Evolutionary conservation across 2,329 filamentous ascomycete genomes (phyloP).

Genomic region (Penicillium sp.): DNA sequence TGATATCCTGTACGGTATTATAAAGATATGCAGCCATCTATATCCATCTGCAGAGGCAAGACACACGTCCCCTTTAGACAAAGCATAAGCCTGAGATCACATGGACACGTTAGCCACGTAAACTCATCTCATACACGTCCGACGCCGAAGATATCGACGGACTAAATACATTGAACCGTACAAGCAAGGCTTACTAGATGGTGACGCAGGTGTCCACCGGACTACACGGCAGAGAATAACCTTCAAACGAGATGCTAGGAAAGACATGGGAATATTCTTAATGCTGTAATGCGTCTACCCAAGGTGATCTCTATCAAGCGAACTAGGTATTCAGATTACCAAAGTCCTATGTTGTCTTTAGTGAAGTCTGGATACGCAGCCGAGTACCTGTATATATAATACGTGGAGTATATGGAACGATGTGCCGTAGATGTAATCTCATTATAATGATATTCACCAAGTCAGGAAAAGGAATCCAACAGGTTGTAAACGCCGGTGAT

Average conservation of each 20-base stretch:
- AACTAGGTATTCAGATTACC: no score
- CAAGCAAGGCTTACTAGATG: not conserved
- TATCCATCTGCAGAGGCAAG: not conserved
- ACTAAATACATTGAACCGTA: not conserved
- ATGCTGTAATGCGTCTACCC: not conserved
- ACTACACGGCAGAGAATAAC: not conserved
- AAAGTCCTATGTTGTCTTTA: not conserved
- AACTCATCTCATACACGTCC: not conserved
- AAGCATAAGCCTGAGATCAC: not conserved
- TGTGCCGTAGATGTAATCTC: not conserved
- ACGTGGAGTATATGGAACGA: not conserved
- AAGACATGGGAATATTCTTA: not conserved
- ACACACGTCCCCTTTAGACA: not conserved
- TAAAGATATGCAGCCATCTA: not conserved
- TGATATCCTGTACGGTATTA: not conserved
- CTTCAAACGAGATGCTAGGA: not conserved
- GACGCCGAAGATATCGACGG: not conserved
- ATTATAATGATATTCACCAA: not conserved
- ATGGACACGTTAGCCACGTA: not conserved
- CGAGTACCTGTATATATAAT: not conserved
- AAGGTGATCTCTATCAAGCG: not conserved
- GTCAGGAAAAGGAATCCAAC: not conserved
- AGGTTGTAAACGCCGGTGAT: not conserved
- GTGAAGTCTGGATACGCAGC: not conserved
- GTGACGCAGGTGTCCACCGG: not conserved